Evolutionary conservation across 2,329 filamentous ascomycete genomes (phyloP).

Genomic region (Nigrospora sphaerica): DNA sequence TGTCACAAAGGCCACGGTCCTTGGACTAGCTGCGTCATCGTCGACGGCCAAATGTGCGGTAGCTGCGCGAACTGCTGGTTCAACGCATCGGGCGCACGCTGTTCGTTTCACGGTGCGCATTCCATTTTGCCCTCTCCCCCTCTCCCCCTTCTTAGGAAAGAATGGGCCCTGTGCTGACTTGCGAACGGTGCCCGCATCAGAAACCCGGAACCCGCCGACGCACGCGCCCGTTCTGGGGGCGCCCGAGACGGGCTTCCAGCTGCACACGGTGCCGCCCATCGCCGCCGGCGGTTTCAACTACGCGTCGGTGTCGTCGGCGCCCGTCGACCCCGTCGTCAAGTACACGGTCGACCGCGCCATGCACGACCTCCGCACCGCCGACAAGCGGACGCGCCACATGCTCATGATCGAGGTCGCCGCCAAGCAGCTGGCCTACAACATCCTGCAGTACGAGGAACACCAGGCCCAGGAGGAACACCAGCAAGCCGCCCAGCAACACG

Average conservation of each 20-base stretch:
- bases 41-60: slow-evolving; percentile 53
- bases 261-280: slow-evolving; percentile 19
- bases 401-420: slow-evolving; percentile 47
- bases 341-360: slow-evolving; percentile 39
- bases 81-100: slow-evolving; percentile 52
- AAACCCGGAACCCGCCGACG: slow-evolving; percentile 35
- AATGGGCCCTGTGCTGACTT: neutral
- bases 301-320: slow-evolving; percentile 18
- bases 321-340: slow-evolving; percentile 30
- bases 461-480: too few species aligned
- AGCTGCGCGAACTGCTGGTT: slow-evolving; percentile 59
- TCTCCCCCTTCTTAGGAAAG: neutral
- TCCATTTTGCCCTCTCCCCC: neutral
- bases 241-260: slow-evolving; percentile 17
- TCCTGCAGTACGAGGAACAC: slow-evolving; percentile 42
- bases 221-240: slow-evolving; percentile 20
- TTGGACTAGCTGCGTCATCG: slow-evolving; percentile 52
- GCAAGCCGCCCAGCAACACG: too few species aligned
- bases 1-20: slow-evolving; percentile 54
- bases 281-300: slow-evolving; percentile 23
- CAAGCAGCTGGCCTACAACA: slow-evolving; percentile 45
- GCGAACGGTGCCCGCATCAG: slow-evolving; percentile 17
- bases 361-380: slow-evolving; percentile 33
- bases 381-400: slow-evolving; percentile 37
- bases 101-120: slow-evolving; percentile 51